These are phyloP conservation scores for Mycena epipterygia DNA, from an alignment of 768 basidiomycete species.

Conservation along the genomic window DNA sequence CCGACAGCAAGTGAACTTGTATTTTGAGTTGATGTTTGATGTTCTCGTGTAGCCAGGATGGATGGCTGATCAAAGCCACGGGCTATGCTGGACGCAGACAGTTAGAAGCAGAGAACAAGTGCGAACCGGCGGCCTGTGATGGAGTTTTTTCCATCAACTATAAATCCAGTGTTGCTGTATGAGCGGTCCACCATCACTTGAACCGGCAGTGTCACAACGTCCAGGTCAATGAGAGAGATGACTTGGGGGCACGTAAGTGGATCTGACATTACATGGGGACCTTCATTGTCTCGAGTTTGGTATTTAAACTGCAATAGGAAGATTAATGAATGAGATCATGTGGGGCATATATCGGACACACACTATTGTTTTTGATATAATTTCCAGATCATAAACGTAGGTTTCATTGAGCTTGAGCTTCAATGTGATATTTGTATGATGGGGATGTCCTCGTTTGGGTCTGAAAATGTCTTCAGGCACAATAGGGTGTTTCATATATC, in stretches of 20 bases:
- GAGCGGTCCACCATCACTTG: slow-evolving; percentile 8
- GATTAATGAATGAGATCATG: too few species aligned
- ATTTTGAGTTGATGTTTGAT: not conserved
- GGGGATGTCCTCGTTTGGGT: slow-evolving; percentile 4
- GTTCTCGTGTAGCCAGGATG: not conserved
- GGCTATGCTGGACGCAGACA: not conserved
- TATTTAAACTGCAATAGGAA: slow-evolving; percentile 23
- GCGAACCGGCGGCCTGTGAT: not conserved
- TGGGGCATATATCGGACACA: too few species aligned
- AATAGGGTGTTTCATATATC: too few species aligned
- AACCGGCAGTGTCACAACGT: not conserved
- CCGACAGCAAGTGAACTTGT: not conserved
- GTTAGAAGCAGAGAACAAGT: too few species aligned
- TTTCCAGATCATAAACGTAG: not conserved
- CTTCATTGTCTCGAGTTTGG: slow-evolving; percentile 1
- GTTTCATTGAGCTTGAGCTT: not conserved
- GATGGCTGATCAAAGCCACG: slow-evolving; percentile 11
- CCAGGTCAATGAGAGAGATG: slow-evolving; percentile 4
- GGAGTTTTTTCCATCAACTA: not conserved
- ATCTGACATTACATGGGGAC: not conserved
- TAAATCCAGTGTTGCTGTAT: slow-evolving; percentile 20
- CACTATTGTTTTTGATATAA: not conserved
- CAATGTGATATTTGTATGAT: not conserved
- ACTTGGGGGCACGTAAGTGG: slow-evolving; percentile 7
- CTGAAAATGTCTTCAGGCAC: not conserved